These are phyloP conservation scores for Rheum nobile DNA, from an alignment of 148 eudicot genomes.

Conservation along the genomic window DNA sequence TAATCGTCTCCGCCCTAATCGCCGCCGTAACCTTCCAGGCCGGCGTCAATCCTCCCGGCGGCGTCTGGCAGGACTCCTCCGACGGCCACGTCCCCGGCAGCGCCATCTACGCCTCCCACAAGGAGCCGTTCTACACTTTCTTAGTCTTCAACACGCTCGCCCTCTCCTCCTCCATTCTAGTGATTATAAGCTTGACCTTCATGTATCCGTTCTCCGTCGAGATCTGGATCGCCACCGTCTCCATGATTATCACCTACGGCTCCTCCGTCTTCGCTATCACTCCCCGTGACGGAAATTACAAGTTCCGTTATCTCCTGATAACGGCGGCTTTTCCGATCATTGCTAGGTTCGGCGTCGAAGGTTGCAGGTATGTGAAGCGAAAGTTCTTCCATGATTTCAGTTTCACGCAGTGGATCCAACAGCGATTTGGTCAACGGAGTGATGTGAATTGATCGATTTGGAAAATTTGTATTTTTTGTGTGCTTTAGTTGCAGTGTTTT, in stretches of 20 bases:
- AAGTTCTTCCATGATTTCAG: neutral
- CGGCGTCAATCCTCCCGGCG: slow-evolving; percentile 30
- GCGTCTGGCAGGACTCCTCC: slow-evolving; percentile 21
- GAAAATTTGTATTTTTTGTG: neutral
- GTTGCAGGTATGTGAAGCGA: neutral
- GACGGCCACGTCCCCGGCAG: neutral
- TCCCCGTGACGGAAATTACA: neutral
- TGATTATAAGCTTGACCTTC: slow-evolving; percentile 14
- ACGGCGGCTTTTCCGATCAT: neutral
- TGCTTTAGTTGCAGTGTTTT: too few species aligned
- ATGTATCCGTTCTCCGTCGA: neutral
- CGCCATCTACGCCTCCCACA: neutral
- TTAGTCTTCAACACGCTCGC: neutral
- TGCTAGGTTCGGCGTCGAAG: neutral
- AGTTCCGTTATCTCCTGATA: neutral
- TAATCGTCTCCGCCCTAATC: slow-evolving; percentile 24
- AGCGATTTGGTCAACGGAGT: neutral
- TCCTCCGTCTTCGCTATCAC: neutral
- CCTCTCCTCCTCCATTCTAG: slow-evolving; percentile 7
- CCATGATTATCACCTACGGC: neutral
- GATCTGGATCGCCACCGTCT: slow-evolving; percentile 1
- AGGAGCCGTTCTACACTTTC: neutral
- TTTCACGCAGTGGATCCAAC: neutral
- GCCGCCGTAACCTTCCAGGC: slow-evolving; percentile 32
- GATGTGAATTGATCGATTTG: neutral